phyloP scores from a whole-genome alignment of 2,329 filamentous ascomycete genomes.

The Cryphonectria carpinicola region DNA sequence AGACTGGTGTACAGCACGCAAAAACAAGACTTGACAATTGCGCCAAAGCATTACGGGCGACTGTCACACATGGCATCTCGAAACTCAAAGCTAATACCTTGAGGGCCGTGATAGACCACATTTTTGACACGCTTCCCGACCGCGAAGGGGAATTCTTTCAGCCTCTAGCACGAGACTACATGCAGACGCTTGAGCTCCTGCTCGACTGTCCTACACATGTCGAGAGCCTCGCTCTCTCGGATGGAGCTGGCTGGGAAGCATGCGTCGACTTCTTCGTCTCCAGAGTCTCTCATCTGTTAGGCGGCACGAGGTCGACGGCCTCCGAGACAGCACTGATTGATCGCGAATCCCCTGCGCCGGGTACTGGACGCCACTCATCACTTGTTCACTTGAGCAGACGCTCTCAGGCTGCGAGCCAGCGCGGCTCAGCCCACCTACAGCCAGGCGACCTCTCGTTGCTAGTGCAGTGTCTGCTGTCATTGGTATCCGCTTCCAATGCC shows the following conservation, averaged over 20 bases:
- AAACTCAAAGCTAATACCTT: slow-evolving; percentile 77
- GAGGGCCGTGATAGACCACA: slow-evolving; percentile 78
- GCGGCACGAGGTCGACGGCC: slow-evolving; percentile 40
- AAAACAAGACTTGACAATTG: slow-evolving; percentile 67
- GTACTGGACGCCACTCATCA: slow-evolving; percentile 22
- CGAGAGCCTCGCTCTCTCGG: slow-evolving; percentile 70
- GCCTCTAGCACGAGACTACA: slow-evolving; percentile 75
- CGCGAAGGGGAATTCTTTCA: slow-evolving; percentile 66
- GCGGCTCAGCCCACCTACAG: slow-evolving; percentile 36
- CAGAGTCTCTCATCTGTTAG: slow-evolving; percentile 59
- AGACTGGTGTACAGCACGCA: slow-evolving; percentile 46
- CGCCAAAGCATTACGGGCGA: slow-evolving; percentile 71
- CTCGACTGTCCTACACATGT: slow-evolving; percentile 76
- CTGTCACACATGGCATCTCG: slow-evolving; percentile 69
- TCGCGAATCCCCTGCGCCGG: slow-evolving; percentile 35
- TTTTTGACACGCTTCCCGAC: slow-evolving; percentile 72
- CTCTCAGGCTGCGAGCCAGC: slow-evolving; percentile 29
- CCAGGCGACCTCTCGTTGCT: slow-evolving; percentile 54
- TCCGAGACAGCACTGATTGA: not conserved
- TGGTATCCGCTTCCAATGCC: slow-evolving; percentile 69
- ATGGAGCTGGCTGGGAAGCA: slow-evolving; percentile 63
- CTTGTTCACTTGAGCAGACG: slow-evolving; percentile 24
- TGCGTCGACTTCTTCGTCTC: slow-evolving; percentile 73
- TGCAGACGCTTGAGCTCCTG: slow-evolving; percentile 72
- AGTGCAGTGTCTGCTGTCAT: slow-evolving; percentile 66